Evolutionary conservation across 2,329 filamentous ascomycete genomes (phyloP), one percentile per base, ranked within the genome.

Genomic region (Orbilia oligospora): DNA sequence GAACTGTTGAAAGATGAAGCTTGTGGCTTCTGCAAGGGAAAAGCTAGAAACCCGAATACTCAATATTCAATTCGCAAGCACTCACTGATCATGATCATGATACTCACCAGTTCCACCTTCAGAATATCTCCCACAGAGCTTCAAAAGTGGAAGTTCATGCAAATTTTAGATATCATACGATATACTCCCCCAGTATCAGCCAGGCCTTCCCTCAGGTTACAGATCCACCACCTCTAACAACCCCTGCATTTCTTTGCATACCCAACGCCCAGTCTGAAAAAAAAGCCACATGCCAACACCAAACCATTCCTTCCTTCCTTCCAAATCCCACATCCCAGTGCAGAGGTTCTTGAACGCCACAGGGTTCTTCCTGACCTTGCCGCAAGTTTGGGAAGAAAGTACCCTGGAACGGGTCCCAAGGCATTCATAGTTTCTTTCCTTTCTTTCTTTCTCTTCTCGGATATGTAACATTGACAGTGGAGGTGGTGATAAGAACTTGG

Each of bases 281-380:
- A 58, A 58, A 58, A 38, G 53, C 53, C 53, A 58, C 53, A 58
- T 22, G 53, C n/a, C 53, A 58, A 58, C 53, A 58, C 30, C 53
- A 58, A 51, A 51, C 48, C 48, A 8, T 51, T 20, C 16, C 53
- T 58, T 58, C 16, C 53, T 58, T 58, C 53, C 53, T 58, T 58
- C 53, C 53, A 12, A 16, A 20, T 22, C 30, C 53, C 53, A 33
- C 49, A 27, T 14, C n/a, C 22, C 18, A 51, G 8, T 24, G n/a
- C 24, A 30, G 16, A 38, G 33, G 18, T 22, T 14, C 36, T 16
- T 12, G 16, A n/a, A 58, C 53, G 27, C 53, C 53, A 58, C 51
- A 55, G 51, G 51, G 51, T 8, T 36, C 27, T 55, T 55, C 16
- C 51, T 24, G 12, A 14, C 51, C n/a, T 41, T 22, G 30, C 16